These are phyloP conservation scores for Pezicula neosporulosa DNA, from an alignment of 2,329 filamentous ascomycete species.

Conservation along the genomic window DNA sequence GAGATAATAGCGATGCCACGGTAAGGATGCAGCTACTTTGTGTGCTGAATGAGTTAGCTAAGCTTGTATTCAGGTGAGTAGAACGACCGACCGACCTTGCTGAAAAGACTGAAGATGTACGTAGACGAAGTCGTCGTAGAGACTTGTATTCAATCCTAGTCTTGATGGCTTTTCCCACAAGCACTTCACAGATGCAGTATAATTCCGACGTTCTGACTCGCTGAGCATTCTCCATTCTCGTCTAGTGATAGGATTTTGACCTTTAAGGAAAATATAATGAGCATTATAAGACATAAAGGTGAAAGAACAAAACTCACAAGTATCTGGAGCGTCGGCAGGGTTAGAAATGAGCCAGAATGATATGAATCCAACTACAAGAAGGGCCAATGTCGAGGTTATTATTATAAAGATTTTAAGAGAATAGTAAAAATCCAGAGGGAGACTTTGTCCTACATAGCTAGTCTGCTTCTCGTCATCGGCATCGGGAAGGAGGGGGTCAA, in stretches of 20 bases:
- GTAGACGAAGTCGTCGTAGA: background rate
- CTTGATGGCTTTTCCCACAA: background rate
- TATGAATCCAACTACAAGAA: no score
- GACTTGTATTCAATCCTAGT: background rate
- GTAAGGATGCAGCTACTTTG: background rate
- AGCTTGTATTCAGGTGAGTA: background rate
- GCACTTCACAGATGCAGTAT: background rate
- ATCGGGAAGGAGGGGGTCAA: no score
- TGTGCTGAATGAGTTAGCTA: background rate
- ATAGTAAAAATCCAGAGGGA: no score
- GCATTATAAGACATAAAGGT: no score
- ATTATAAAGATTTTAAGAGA: no score
- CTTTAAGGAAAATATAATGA: no score
- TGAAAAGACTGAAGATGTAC: background rate
- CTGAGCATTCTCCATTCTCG: background rate
- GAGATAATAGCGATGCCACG: background rate
- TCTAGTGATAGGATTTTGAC: background rate
- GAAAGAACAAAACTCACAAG: no score
- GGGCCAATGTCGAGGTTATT: no score
- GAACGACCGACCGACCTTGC: background rate
- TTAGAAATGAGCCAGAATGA: no score
- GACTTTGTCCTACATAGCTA: no score
- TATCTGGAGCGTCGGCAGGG: no score
- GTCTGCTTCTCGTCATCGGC: no score
- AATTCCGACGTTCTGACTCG: background rate